Evolutionary conservation across 106 monocot genomes (phyloP).

Genomic region (Acorus gramineus): DNA sequence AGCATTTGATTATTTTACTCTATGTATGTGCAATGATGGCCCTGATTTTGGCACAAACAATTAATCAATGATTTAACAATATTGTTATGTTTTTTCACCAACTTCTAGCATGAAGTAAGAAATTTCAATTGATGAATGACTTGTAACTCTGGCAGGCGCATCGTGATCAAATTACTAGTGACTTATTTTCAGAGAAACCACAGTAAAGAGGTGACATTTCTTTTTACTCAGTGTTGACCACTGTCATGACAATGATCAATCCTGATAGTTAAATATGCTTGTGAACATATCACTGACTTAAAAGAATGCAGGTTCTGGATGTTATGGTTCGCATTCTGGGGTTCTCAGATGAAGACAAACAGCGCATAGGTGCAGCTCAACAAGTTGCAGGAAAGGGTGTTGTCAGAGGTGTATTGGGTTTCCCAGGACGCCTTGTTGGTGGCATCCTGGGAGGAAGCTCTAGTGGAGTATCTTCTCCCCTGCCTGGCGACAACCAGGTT

Average conservation of each 20-base stretch:
- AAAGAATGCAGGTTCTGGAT: conserved; percentile 60
- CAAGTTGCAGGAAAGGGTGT: conserved; percentile 64
- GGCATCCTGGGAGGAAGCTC: conserved; percentile 69
- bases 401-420: conserved; percentile 81
- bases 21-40: too few species aligned
- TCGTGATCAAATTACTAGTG: conserved; percentile 90
- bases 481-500: conserved; percentile 66
- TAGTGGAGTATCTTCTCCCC: conserved; percentile 15
- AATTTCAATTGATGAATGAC: too few species aligned
- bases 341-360: conserved; percentile 96
- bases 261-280: not conserved
- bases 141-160: conserved; percentile 48
- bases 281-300: not conserved
- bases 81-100: too few species aligned
- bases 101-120: too few species aligned
- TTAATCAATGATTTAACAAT: too few species aligned
- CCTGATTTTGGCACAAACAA: too few species aligned
- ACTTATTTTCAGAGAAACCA: conserved; percentile 97
- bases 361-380: conserved; percentile 79
- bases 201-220: conserved; percentile 75
- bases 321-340: conserved; percentile 99
- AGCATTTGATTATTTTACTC: too few species aligned
- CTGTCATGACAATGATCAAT: too few species aligned
- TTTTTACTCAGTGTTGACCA: too few species aligned
- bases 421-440: conserved; percentile 90